These are phyloP conservation scores for Cucurbita moschata DNA, from an alignment of 306 rosid species.

Conservation along the genomic window DNA sequence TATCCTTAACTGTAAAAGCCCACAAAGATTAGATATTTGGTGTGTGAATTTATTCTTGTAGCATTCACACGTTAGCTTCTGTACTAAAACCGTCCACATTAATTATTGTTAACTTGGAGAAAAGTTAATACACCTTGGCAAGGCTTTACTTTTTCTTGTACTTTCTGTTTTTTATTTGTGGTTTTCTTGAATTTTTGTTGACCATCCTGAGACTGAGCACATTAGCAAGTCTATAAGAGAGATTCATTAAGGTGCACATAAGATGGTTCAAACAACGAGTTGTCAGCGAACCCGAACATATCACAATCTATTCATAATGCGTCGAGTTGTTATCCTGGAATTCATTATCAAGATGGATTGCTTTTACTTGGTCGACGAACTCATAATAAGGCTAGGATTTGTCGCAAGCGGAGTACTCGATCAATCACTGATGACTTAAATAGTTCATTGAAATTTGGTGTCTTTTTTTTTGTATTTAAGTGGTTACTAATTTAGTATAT, in stretches of 20 bases:
- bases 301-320: too few species aligned
- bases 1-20: background rate
- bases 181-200: background rate
- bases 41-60: slow-evolving; percentile 4
- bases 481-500: too few species aligned
- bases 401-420: too few species aligned
- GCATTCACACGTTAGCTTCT: slow-evolving; percentile 1
- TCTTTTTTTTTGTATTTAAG: too few species aligned
- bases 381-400: too few species aligned
- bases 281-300: too few species aligned
- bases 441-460: too few species aligned
- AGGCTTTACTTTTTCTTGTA: background rate
- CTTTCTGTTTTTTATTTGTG: background rate
- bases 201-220: too few species aligned
- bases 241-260: background rate
- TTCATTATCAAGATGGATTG: too few species aligned
- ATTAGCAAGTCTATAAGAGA: background rate
- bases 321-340: too few species aligned
- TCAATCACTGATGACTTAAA: too few species aligned
- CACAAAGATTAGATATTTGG: slow-evolving; percentile 1
- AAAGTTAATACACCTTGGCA: background rate
- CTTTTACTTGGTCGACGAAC: too few species aligned
- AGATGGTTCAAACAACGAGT: background rate
- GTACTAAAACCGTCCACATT: slow-evolving; percentile 7
- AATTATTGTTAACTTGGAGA: background rate